Conservation (phyloP, 2,329 filamentous ascomycete genomes). For the Alternaria triticimaculans region DNA sequence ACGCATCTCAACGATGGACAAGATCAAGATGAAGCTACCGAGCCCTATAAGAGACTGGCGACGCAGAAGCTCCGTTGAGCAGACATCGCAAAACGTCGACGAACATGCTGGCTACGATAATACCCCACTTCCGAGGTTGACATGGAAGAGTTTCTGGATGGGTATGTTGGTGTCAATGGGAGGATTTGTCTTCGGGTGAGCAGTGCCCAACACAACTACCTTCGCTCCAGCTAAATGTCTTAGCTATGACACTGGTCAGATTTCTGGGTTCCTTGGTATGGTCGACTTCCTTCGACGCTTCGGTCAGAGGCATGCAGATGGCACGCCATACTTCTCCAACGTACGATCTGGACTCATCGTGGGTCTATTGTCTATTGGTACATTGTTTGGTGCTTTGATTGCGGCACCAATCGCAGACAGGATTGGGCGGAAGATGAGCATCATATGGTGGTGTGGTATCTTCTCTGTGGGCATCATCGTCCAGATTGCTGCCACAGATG, state of each 20-base stretch:
- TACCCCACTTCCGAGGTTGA: conserved; percentile 30
- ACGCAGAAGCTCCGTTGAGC: conserved; percentile 18
- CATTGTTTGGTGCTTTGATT: conserved; percentile 72
- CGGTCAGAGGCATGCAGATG: conserved; percentile 23
- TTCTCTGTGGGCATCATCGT: conserved; percentile 69
- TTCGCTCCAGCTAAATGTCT: not conserved
- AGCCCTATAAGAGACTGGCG: conserved; percentile 26
- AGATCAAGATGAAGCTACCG: conserved; percentile 19
- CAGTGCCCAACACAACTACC: not conserved
- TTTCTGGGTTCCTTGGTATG: conserved; percentile 42
- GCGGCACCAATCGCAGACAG: conserved; percentile 64
- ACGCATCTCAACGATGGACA: not conserved
- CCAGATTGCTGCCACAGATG: conserved; percentile 63
- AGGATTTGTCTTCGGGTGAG: conserved; percentile 10
- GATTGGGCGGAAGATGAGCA: conserved; percentile 66
- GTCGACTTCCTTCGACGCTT: conserved; percentile 35
- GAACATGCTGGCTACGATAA: conserved; percentile 34
- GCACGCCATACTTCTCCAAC: conserved; percentile 34
- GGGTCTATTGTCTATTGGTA: conserved; percentile 68
- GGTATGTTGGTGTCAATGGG: conserved; percentile 42
- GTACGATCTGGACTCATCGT: conserved; percentile 40
- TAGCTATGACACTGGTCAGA: conserved; percentile 37
- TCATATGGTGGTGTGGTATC: conserved; percentile 65
- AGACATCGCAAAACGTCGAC: conserved; percentile 20
- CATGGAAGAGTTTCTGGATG: conserved; percentile 30